Percentiles rank a stretch among this genome's conserved stretches.
phyloP scores from a whole-genome alignment of 371 early-diverging fungal species.

The Umbelopsis sp. region DNA sequence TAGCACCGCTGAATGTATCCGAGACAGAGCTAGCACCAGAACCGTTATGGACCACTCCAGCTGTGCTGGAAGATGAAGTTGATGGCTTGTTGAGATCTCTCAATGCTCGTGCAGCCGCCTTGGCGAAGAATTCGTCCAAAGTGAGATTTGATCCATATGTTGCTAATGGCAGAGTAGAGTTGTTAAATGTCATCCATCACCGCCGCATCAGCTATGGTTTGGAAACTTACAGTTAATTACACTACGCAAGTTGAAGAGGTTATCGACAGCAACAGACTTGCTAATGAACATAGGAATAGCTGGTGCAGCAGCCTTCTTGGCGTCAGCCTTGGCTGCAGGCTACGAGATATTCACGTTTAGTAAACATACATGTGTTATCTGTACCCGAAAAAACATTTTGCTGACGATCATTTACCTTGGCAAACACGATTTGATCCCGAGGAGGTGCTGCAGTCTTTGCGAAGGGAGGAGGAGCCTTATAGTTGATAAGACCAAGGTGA shows the following conservation, averaged over 20 bases:
- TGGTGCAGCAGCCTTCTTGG: conserved; percentile 27
- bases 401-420: conserved; percentile 32
- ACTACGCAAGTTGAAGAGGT: conserved; percentile 67
- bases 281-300: conserved; percentile 62
- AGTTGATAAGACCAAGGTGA: conserved; percentile 65
- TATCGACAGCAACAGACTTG: conserved; percentile 68
- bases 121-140: conserved; percentile 87
- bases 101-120: conserved; percentile 80
- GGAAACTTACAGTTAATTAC: conserved; percentile 64
- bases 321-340: conserved; percentile 31
- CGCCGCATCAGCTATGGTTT: neutral
- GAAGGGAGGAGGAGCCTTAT: conserved; percentile 56
- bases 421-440: conserved; percentile 50
- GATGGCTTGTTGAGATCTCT: conserved; percentile 66
- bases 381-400: no score
- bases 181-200: neutral
- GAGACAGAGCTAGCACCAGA: conserved; percentile 24
- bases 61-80: conserved; percentile 52
- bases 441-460: conserved; percentile 47
- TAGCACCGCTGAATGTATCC: conserved; percentile 37
- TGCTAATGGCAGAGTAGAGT: conserved; percentile 31
- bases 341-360: conserved; percentile 9
- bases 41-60: conserved; percentile 33
- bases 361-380: neutral
- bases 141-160: conserved; percentile 68